Base-by-base conservation (phyloP, 106 monocot genomes). In the Dioscorea alata region DNA sequence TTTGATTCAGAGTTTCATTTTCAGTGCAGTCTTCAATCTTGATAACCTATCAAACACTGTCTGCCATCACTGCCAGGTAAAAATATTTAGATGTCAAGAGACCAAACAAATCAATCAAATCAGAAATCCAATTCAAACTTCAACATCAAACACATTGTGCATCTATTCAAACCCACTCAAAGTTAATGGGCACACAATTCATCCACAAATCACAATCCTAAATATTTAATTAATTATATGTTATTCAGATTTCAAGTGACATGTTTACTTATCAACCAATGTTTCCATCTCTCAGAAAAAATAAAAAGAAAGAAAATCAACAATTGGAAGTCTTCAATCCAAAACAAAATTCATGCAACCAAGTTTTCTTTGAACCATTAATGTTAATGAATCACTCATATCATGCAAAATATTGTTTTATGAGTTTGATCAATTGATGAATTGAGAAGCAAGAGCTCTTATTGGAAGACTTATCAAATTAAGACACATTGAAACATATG, bases 401-500 rank as follows among this genome's bases (percentile, higher is more conserved):
- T 14, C 22, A 8, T 63, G 13, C 25, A 8, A 3, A 28, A 28
- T n/a, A n/a, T n/a, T n/a, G 23, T 12, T 3, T 42, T 42, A 42
- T 8, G 42, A 42, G 42, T 10, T 42, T 42, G 42, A 42, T 28
- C 3, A 28, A 3, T 28, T 28, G 42, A 42, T 8, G 6, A 42
- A 42, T 10, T 63, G 32, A 63, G 62, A 63, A 63, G 62, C 25
- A 31, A 24, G 24, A 28, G 62, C 25, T 63, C 62, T 23, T 63
- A 63, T 63, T 31, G 31, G 16, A 12, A 9, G 8, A 12, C 25
- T 31, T 6, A 23, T 28, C 62, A 31, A 63, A 23, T 63, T 63
- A 63, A 32, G 32, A 22, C 23, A 56, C 54, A 8, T 19, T 56
- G 10, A 18, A 10, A 16, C 54, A 13, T 6, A 56, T 56, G n/a